Base-by-base conservation (phyloP, 352 stramenopile genomes). In the Vaucheria bursata region DNA sequence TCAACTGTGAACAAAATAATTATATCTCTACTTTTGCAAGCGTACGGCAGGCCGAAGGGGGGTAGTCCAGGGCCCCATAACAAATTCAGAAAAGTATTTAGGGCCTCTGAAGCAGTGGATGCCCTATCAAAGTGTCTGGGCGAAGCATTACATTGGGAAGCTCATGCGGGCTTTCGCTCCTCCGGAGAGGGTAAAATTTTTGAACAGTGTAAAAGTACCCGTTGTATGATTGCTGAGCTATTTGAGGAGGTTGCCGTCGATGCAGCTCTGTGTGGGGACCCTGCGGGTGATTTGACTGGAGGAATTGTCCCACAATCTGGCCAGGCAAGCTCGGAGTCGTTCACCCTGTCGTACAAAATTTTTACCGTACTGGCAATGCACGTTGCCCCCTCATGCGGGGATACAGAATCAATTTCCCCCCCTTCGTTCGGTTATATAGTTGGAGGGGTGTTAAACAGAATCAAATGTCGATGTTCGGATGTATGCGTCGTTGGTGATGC, bases 1-100 rank as follows among this genome's bases (percentile, higher is more conserved):
- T 40, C 40, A 12, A 75, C 40, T 25, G 77, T 81, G 0, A 82
- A 82, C 73, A 67, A 82, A 52, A 18, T 71, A 1, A 64, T 80
- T 18, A 65, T 75, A 31, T 67, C 40, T 40, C 70, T 74, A 25
- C 36, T 82, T 4, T 8, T 34, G 59, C 29, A 38, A 18, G 59
- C 59, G 5, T 69, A 18, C 59, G 45, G 45, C 45, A 25, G n/a
- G n/a, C n/a, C n/a, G n/a, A n/a, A n/a, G n/a, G n/a, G n/a, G n/a
- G n/a, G n/a, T n/a, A n/a, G n/a, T n/a, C n/a, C n/a, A n/a, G n/a
- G n/a, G n/a, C n/a, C n/a, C n/a, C n/a, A n/a, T n/a, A n/a, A n/a
- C n/a, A 38, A 8, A 38, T 4, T 69, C 4, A 34, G 59, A 34
- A 4, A 69, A 29, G 6, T 69, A 29, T 69, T 4, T 29, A 6